These are phyloP conservation scores for Aureobasidium sp. DNA, from an alignment of 2,329 filamentous ascomycete species.

Conservation along the genomic window DNA sequence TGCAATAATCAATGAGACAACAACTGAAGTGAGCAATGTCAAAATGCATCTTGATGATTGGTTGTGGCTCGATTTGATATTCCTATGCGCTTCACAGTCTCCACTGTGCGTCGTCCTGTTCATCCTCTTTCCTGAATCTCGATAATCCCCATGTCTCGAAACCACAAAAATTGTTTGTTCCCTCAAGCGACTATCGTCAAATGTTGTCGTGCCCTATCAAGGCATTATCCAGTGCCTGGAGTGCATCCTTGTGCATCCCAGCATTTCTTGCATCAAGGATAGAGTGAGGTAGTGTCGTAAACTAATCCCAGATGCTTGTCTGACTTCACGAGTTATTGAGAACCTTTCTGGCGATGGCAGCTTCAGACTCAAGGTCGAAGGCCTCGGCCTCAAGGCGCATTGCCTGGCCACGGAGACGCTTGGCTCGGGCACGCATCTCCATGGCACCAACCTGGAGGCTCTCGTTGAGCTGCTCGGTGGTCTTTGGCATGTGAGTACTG, in stretches of 20 bases:
- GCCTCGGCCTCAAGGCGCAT: conserved; percentile 14
- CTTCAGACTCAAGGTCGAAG: neutral
- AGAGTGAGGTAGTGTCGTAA: no score
- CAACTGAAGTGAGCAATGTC: neutral
- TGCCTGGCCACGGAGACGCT: neutral
- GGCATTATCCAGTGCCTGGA: neutral
- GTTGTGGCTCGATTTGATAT: neutral
- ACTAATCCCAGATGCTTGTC: no score
- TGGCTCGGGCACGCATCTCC: neutral
- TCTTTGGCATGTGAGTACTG: neutral
- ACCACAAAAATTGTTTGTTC: neutral
- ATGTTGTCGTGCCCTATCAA: neutral
- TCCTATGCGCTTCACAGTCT: neutral
- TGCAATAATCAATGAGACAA: neutral
- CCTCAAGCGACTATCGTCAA: neutral
- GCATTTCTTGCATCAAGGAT: neutral
- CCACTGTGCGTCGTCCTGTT: neutral
- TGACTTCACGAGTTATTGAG: neutral
- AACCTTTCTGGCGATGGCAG: neutral
- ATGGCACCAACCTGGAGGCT: neutral
- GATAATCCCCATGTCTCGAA: neutral
- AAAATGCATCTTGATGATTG: neutral
- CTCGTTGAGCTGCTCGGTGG: neutral
- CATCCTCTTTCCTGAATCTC: neutral
- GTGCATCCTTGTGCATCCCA: no score